These are phyloP conservation scores for Agrostemma githago DNA, from an alignment of 148 eudicot species.

Conservation along the genomic window DNA sequence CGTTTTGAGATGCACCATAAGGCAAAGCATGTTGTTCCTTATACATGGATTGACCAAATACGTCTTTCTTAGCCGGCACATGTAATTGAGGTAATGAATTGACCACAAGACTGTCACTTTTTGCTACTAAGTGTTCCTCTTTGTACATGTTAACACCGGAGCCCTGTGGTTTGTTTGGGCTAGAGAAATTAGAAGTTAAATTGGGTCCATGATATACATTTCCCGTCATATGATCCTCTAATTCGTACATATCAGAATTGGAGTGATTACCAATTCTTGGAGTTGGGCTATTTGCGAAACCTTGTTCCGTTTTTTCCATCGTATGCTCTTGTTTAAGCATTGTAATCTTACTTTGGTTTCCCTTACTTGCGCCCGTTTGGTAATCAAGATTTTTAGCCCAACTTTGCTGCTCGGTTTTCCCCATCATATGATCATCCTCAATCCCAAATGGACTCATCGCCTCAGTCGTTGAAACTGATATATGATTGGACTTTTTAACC, in stretches of 20 bases:
- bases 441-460: neutral
- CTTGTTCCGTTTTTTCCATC: slow-evolving; percentile 6
- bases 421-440: neutral
- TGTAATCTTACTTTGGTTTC: neutral
- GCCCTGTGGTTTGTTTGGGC: neutral
- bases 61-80: neutral
- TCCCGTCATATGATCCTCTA: neutral
- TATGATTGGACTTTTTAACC: neutral
- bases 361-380: neutral
- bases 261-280: neutral
- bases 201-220: neutral
- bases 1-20: too few relatives aligned
- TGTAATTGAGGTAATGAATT: neutral
- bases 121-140: slow-evolving; percentile 8
- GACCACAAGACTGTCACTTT: slow-evolving; percentile 6
- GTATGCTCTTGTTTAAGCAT: slow-evolving; percentile 2
- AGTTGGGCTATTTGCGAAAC: neutral
- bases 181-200: neutral
- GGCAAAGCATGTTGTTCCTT: neutral
- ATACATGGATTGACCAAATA: neutral
- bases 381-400: slow-evolving; percentile 12
- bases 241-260: too few relatives aligned
- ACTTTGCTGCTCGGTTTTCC: slow-evolving; percentile 19
- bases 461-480: slow-evolving; percentile 4
- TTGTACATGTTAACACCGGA: slow-evolving; percentile 5